Conservation (phyloP, 495 filamentous ascomycete genomes). For the Aspergillus baeticus region DNA sequence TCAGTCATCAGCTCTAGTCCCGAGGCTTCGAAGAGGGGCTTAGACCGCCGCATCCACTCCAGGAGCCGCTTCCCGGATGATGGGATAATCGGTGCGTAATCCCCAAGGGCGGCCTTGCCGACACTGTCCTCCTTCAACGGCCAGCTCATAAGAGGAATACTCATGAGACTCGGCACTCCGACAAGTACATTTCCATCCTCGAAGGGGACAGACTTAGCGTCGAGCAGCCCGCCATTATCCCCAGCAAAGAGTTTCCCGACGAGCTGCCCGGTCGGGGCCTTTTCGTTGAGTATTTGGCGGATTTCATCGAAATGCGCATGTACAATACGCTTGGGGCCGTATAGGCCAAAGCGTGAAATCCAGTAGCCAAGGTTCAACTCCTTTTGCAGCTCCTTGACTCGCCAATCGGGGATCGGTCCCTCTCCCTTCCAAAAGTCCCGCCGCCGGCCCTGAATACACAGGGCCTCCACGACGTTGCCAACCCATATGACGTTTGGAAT, state of each 20-base stretch:
- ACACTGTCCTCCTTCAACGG: too few species aligned
- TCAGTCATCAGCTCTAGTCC: too few species aligned
- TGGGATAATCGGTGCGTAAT: too few species aligned
- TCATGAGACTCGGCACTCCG: neutral
- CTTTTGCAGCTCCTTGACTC: neutral
- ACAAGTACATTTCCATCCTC: neutral
- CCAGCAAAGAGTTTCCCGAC: neutral
- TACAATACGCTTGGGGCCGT: neutral
- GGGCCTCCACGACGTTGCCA: constrained; percentile 11
- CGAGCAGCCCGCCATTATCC: too few species aligned
- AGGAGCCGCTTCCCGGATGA: too few species aligned
- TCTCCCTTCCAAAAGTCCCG: neutral
- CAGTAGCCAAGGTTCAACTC: neutral
- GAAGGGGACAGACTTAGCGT: too few species aligned
- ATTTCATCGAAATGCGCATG: neutral
- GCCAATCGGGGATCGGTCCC: neutral
- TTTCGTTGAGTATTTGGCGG: neutral
- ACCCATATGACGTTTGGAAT: constrained; percentile 18
- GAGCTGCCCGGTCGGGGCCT: neutral
- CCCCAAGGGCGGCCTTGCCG: too few species aligned
- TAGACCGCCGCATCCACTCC: too few species aligned
- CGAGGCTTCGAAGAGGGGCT: too few species aligned
- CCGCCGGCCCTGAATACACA: neutral
- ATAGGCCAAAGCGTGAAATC: neutral
- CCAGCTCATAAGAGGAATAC: too few species aligned